Conservation (phyloP, 441 rosid genomes). For the Mallotus repandus region DNA sequence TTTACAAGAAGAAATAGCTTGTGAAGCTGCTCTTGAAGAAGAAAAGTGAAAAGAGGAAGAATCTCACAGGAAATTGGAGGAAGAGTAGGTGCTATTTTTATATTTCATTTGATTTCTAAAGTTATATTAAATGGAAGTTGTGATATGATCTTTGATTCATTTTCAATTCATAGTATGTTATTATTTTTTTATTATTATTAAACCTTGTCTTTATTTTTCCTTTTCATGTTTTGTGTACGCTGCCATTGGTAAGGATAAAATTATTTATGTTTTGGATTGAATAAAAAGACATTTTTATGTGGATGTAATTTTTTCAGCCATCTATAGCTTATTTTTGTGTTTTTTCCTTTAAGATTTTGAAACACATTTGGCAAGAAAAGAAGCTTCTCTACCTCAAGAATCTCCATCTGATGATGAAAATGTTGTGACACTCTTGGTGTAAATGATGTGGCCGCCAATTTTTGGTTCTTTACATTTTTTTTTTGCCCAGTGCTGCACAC, state of each 20-base stretch:
- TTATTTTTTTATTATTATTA: not conserved
- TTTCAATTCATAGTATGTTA: not conserved
- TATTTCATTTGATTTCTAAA: not conserved
- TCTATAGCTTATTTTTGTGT: not conserved
- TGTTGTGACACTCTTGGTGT: constrained; percentile 79
- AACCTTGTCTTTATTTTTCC: not conserved
- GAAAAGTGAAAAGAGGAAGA: constrained; percentile 74
- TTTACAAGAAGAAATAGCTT: constrained; percentile 70
- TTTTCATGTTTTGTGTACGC: not conserved
- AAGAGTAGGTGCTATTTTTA: constrained; percentile 62
- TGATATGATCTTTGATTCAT: not conserved
- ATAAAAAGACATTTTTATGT: not conserved
- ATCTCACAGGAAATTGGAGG: constrained; percentile 66
- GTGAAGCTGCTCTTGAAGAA: constrained; percentile 73
- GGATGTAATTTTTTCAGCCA: not conserved
- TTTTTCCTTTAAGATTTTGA: constrained; percentile 63
- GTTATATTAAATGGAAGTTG: not conserved
- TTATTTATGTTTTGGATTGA: not conserved
- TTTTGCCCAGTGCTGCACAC: constrained; percentile 56
- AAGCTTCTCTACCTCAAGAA: constrained; percentile 84
- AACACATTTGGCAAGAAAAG: constrained; percentile 78
- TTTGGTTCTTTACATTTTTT: not conserved
- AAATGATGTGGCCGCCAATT: constrained; percentile 89
- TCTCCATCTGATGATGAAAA: constrained; percentile 78
- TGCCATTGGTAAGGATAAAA: not conserved